Evolutionary conservation across 495 filamentous ascomycete species (phyloP), one percentile per base, ranked within the genome.

Genomic region (Cercophora newfieldiana): DNA sequence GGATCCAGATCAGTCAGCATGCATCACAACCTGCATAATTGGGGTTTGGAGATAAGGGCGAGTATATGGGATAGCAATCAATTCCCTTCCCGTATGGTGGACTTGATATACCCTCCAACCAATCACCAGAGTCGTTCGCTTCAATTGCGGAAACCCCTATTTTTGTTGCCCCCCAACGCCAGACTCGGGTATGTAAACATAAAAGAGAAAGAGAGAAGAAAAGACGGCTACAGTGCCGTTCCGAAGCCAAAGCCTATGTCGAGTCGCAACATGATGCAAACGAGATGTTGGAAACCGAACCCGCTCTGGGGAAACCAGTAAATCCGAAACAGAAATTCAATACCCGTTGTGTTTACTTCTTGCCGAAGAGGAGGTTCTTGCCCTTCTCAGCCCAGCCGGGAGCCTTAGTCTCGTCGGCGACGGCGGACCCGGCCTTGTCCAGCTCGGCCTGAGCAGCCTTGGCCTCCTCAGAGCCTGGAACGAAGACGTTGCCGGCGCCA

Each of bases 401-500:
- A 48, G 84, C 77, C 8, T 79, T 59, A n/a, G 6, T 26, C 33
- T 62, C 67, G 48, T 68, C 71, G 16, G 68, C 69, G 10, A 66
- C 62, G 54, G 75, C 77, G 53, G 55, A 71, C 33, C 66, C 64
- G 44, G 69, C 71, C 69, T 77, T 79, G 47, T 76, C 71, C 28
- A 76, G 75, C 56, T 79, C 72, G 14, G 74, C 71, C 47, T 83
- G 80, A 31, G 76, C 75, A 33, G 67, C 66, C 28, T 49, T 25
- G 25, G 54, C 54, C 7, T 57, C 26, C 37, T 44, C 37, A 14
- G 37, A 44, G 3, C 37, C 67, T 7, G 74, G 67, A 48, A 72
- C 77, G 75, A 81, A 82, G 30, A 87, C 72, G 70, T 88, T 89
- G 60, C 83, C 86, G 25, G 80, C 83, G 53, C 85, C 86, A 44